These are phyloP conservation scores for Lipomyces lipofer DNA, from an alignment of 805 yeast genomes.

Conservation along the genomic window DNA sequence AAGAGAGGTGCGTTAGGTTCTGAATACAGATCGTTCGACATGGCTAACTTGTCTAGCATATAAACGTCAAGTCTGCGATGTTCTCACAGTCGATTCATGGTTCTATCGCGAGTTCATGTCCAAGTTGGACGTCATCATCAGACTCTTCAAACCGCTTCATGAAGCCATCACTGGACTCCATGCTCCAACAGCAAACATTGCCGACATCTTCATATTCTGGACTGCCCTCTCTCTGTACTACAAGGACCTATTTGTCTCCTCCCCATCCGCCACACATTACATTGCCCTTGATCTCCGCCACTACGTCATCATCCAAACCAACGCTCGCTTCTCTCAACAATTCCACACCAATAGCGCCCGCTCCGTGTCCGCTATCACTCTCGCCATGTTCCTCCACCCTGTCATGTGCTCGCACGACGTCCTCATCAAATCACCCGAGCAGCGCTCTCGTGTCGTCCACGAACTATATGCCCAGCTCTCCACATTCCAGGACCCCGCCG, in stretches of 20 bases:
- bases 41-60: constrained; percentile 1
- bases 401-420: constrained; percentile 26
- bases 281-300: constrained; percentile 10
- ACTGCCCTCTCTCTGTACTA: constrained; percentile 21
- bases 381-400: constrained; percentile 26
- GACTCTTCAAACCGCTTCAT: constrained; percentile 19
- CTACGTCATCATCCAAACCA: constrained; percentile 5
- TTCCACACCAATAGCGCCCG: constrained; percentile 8
- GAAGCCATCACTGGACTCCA: constrained; percentile 14
- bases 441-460: constrained; percentile 25
- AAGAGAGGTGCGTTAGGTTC: constrained; percentile 9
- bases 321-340: constrained; percentile 22
- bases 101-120: constrained; percentile 17
- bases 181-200: constrained; percentile 14
- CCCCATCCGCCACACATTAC: constrained; percentile 1
- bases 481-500: neutral
- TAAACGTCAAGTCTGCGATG: constrained; percentile 16
- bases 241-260: constrained; percentile 12
- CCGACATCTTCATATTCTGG: constrained; percentile 27
- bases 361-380: constrained; percentile 15
- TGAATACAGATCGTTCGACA: neutral
- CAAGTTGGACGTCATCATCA: constrained; percentile 19
- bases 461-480: constrained; percentile 24
- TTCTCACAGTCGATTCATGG: constrained; percentile 22
- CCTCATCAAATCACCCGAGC: constrained; percentile 21